Conservation (phyloP, 2,329 filamentous ascomycete genomes). For the Podosphaera xanthii region DNA sequence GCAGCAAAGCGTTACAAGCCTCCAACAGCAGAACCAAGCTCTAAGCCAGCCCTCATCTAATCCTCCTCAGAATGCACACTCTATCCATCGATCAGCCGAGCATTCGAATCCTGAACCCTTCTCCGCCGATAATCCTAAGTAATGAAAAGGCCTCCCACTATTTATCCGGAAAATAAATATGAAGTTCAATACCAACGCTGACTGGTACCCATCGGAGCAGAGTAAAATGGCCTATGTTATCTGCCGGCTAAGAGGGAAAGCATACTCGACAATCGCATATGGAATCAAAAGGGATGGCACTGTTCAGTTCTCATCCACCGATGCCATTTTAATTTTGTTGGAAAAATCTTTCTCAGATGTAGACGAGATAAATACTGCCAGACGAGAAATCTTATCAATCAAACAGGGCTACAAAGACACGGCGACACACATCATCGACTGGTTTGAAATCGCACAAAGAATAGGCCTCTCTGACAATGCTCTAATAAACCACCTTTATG, state of each 20-base stretch:
- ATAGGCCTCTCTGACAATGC: neutral
- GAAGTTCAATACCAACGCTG: neutral
- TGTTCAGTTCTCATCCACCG: neutral
- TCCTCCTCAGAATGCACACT: neutral
- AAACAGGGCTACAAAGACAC: neutral
- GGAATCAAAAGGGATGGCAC: neutral
- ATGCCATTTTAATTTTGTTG: neutral
- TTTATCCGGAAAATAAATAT: neutral
- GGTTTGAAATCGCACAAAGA: neutral
- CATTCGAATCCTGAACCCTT: neutral
- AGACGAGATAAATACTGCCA: neutral
- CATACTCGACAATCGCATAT: neutral
- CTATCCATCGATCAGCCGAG: neutral
- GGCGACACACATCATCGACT: neutral
- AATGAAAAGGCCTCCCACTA: neutral
- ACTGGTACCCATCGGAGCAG: neutral
- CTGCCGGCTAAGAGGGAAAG: neutral
- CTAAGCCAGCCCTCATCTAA: neutral
- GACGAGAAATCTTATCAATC: neutral
- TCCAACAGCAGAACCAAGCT: too few species aligned
- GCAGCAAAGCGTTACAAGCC: too few species aligned
- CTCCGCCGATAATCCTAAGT: too few species aligned
- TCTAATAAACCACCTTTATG: neutral
- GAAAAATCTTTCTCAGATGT: neutral
- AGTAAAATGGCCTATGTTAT: neutral